These are phyloP conservation scores for Lolium multiflorum DNA, from an alignment of 176 grass and related monocot genomes.

Conservation along the genomic window DNA sequence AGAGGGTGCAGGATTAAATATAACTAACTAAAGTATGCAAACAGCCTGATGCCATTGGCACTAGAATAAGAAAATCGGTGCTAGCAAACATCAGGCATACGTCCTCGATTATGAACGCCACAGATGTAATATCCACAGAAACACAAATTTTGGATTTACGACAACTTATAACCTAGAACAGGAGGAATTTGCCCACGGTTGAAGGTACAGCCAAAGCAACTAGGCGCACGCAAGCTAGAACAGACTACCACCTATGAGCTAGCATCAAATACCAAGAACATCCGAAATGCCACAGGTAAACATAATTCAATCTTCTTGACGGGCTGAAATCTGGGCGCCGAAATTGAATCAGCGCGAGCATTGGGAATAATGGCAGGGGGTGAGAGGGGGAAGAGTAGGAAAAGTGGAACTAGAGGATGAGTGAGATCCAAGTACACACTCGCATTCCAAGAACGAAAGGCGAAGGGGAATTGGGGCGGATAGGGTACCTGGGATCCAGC, in stretches of 20 bases:
- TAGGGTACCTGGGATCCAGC: constrained; percentile 35
- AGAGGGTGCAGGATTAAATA: constrained; percentile 21
- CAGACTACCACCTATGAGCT: background rate
- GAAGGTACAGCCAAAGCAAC: background rate
- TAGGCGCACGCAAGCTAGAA: background rate
- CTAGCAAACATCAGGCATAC: background rate
- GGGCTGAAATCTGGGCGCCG: background rate
- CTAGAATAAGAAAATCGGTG: background rate
- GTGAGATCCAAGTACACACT: constrained; percentile 13
- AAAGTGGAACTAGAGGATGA: background rate
- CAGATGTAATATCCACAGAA: background rate
- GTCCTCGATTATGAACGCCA: background rate
- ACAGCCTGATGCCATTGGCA: constrained; percentile 1
- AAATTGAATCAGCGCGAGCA: constrained; percentile 14
- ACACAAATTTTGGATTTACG: background rate
- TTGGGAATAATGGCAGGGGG: background rate
- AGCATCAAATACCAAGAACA: background rate
- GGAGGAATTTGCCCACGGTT: background rate
- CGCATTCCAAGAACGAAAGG: background rate
- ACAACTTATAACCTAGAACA: background rate
- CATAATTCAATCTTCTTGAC: background rate
- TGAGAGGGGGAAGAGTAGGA: background rate
- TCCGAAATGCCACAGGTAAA: background rate
- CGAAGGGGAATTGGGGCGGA: background rate
- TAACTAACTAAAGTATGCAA: background rate